phyloP scores from a whole-genome alignment of 179 eudicot genomes.

The Beta macrorhiza region DNA sequence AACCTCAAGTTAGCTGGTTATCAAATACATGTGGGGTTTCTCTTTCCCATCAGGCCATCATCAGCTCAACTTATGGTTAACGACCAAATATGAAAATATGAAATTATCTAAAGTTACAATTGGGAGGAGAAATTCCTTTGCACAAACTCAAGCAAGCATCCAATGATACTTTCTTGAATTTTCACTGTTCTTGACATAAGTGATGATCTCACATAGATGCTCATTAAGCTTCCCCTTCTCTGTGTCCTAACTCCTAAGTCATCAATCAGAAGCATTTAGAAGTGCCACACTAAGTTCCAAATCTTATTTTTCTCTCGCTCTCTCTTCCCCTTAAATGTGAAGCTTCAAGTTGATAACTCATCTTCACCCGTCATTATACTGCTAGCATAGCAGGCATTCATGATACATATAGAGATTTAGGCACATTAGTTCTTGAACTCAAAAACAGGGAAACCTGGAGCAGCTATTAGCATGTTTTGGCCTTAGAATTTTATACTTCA shows the following conservation, averaged over 20 bases:
- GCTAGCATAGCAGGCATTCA: background rate
- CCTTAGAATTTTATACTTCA: background rate
- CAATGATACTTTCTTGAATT: background rate
- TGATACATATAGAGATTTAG: background rate
- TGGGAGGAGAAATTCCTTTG: background rate
- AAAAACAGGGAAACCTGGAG: background rate
- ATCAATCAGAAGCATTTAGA: background rate
- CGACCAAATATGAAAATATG: background rate
- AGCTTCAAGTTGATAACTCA: background rate
- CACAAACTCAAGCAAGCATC: background rate
- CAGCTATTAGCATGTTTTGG: background rate
- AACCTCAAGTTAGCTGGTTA: background rate
- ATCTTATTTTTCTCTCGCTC: background rate
- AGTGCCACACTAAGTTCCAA: background rate
- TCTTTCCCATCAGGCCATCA: background rate
- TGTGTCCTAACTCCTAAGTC: background rate
- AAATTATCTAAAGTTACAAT: background rate
- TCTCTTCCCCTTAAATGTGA: background rate
- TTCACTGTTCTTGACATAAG: background rate
- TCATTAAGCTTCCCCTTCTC: background rate
- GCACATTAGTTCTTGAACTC: constrained; percentile 1
- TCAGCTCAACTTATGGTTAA: background rate
- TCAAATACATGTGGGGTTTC: too few relatives aligned
- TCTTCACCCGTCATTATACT: background rate
- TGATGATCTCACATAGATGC: background rate